phyloP scores from a whole-genome alignment of 2,329 filamentous ascomycete genomes.

The Trichoderma sp. region DNA sequence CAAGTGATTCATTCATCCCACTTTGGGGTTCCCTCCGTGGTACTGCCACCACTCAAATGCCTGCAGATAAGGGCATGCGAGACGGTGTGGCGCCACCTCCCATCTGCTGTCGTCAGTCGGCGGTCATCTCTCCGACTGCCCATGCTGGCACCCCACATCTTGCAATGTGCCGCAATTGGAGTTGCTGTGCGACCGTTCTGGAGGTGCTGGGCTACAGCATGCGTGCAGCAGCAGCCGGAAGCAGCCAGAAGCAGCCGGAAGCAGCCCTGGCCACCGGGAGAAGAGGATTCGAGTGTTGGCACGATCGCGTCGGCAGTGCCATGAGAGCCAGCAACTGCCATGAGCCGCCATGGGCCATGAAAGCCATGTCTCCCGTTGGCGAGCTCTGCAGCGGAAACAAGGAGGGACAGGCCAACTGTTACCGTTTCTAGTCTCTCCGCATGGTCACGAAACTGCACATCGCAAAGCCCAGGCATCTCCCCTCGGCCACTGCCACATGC shows the following conservation, averaged over 20 bases:
- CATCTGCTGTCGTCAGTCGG: constrained; percentile 5
- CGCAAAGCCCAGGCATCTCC: neutral
- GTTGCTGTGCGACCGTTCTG: neutral
- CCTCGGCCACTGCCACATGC: neutral
- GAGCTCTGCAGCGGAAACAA: constrained; percentile 11
- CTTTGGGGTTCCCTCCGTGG: neutral
- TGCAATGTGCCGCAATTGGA: constrained; percentile 1
- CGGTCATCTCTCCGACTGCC: constrained; percentile 4
- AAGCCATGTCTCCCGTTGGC: neutral
- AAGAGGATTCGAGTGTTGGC: neutral
- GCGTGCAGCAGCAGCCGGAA: neutral
- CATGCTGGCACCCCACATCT: neutral
- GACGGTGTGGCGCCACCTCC: constrained; percentile 11
- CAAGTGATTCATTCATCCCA: constrained; percentile 2
- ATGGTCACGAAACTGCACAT: neutral
- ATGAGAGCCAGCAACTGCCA: neutral
- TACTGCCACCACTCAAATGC: neutral
- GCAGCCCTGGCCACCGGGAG: neutral
- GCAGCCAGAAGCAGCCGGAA: neutral
- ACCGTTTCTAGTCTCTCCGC: neutral
- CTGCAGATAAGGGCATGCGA: neutral
- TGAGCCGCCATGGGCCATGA: neutral
- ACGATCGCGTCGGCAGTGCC: constrained; percentile 8
- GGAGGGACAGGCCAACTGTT: neutral
- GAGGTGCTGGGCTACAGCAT: neutral